Base-by-base conservation (phyloP, 2,329 filamentous ascomycete species). In the Pseudogymnoascus destructans region DNA sequence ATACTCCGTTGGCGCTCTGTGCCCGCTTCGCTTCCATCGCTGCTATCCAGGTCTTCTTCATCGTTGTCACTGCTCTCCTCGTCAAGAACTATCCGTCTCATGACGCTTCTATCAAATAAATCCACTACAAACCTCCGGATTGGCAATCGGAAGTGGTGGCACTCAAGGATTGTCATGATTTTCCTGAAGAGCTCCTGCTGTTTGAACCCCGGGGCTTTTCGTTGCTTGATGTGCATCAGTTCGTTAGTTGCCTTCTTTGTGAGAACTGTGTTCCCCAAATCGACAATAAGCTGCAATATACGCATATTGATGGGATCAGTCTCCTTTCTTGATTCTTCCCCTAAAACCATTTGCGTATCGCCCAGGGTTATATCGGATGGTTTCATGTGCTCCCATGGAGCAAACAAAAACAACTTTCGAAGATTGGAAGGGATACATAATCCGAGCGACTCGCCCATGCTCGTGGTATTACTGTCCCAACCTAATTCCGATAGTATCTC, bases 41-140 rank as follows among this genome's bases (percentile, higher is more conserved):
- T 73, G 54, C 68, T 70, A 15, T 69, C 70, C 42, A 69, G 65
- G 5, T 67, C 68, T 15, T 70, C 70, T 0, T 68, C 69, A 1
- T 61, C 52, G 8, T 64, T 59, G 13, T 69, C 65, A 17, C 64
- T 62, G 38, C 62, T 66, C 7, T 70, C 68, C 65, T 88, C 86
- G 57, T 87, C 84, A 59, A 95, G 84, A 10, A 98, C 87, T 61
- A 96, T 87, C 63, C 82, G 81, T 62, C 90, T 79, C 72, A 97
- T 78, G 42, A 97, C 88, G 60, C 81, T 85, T 72, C 92, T 93
- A 67, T 97, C 92, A 66, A 98, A 98, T 19, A 98, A 74, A 68
- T 97, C 93, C 60, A 97, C 84, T 33, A 95, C 87, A 72, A 95
- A 91, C 49, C 92, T 85, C 61, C 92, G 86, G 25, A 95, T 87